Percentiles rank a stretch among this genome's conserved stretches.
phyloP scores from a whole-genome alignment of 208 protist genomes.

The Eutreptiella sp. region DNA sequence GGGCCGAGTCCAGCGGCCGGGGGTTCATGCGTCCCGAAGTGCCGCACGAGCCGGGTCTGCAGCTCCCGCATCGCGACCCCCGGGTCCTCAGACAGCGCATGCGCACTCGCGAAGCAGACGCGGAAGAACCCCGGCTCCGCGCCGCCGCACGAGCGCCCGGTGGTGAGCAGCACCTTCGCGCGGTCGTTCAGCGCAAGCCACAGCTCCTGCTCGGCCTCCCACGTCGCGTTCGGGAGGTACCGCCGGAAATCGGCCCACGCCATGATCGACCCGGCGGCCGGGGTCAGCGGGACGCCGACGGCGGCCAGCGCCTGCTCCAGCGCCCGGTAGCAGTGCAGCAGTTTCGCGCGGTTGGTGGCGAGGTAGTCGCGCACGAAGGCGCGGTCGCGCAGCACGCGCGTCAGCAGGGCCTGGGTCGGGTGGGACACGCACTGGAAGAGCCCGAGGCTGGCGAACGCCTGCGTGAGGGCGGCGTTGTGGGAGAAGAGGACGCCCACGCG shows the following conservation, averaged over 20 bases:
- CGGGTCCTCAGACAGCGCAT: not conserved
- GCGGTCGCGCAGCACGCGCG: not conserved
- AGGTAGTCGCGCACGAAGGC: not conserved
- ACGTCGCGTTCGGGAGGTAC: not conserved
- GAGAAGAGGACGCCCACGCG: constrained; percentile 10
- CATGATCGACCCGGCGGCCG: not conserved
- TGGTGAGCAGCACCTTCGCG: not conserved
- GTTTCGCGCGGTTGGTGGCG: not conserved
- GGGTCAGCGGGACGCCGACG: not conserved
- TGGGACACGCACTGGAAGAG: no score
- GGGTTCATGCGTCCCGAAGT: no score
- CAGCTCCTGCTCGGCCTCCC: not conserved
- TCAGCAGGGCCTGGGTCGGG: not conserved
- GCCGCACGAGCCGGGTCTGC: no score
- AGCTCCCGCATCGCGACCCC: no score
- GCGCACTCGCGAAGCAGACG: constrained; percentile 1
- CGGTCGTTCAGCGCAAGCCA: not conserved
- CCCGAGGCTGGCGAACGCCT: not conserved
- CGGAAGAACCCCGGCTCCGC: not conserved
- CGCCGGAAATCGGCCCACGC: not conserved
- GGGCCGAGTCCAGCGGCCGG: no score
- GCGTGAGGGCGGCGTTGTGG: not conserved
- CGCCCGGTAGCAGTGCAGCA: not conserved
- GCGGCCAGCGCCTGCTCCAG: not conserved
- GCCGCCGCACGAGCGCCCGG: not conserved